Evolutionary conservation across 169 alveolate species (phyloP), one percentile per base, ranked within the genome.

Genomic region (Plasmodium fragile): DNA sequence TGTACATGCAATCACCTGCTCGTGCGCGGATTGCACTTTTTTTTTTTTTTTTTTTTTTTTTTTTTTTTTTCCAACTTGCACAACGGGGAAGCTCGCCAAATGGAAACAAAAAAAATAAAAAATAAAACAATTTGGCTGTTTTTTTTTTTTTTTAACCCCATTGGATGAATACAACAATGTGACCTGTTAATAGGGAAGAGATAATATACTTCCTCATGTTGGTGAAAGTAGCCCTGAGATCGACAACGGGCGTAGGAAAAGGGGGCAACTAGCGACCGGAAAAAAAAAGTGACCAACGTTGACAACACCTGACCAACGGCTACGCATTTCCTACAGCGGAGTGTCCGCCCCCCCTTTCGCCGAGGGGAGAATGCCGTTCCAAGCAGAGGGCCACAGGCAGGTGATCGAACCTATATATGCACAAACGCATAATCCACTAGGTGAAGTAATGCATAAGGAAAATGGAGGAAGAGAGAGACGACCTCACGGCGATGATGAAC

Each of bases 401-500:
- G 73, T 10, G 22, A 59, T 59, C 55, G 55, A 49, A 49, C 59
- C 59, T 13, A 49, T 13, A 18, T n/a, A n/a, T n/a, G n/a, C n/a
- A n/a, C 59, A 49, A 18, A 13, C 3, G 59, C 7, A 49, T 49
- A 49, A 22, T n/a, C 7, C 30, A 65, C 34, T 25, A 28, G 36
- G 36, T 39, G 75, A 65, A 65, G 36, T 6, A n/a, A 65, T 65
- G 75, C 36, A 65, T 1, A 18, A 65, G 32, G 18, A 65, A 22
- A 18, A 65, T 65, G 75, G 75, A 65, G n/a, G 36, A 65, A 22
- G 75, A 65, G 75, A 28, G 75, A 65, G 75, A 65, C 8, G 75
- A 65, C n/a, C 75, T 8, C 30, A n/a, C 36, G 1, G n/a, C 18
- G 34, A 65, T 28, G 75, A 65, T 28, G 39, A 65, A 39, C 75